These are phyloP conservation scores for Magnusiomyces sp. DNA, from an alignment of 1,139 yeast genomes.

Conservation along the genomic window DNA sequence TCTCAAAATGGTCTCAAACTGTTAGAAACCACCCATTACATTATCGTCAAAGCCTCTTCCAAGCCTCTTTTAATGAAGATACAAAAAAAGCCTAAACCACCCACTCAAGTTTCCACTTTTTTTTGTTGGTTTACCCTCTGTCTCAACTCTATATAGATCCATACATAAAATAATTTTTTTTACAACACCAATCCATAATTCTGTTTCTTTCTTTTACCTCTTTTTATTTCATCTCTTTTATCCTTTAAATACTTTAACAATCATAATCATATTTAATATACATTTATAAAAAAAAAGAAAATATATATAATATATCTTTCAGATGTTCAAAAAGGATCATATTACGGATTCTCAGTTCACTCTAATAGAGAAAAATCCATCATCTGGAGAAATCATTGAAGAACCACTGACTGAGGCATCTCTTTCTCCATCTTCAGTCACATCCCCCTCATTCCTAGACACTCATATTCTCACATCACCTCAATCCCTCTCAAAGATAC, in stretches of 20 bases:
- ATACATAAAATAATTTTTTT: background rate
- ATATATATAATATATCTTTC: background rate
- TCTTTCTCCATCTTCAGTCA: conserved; percentile 1
- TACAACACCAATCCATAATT: background rate
- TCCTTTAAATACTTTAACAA: background rate
- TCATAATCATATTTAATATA: too few species aligned
- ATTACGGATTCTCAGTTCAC: conserved; percentile 3
- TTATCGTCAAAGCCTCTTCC: too few species aligned
- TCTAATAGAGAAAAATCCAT: conserved; percentile 4
- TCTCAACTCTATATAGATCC: too few species aligned
- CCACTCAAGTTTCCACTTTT: too few species aligned
- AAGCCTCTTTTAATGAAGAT: too few species aligned
- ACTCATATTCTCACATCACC: background rate
- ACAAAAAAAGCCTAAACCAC: too few species aligned
- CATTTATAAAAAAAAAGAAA: too few species aligned
- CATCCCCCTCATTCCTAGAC: background rate
- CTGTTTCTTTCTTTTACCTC: too few species aligned
- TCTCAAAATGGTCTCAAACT: too few species aligned
- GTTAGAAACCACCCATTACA: too few species aligned
- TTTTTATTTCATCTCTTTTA: background rate
- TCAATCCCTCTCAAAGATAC: background rate
- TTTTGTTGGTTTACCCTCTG: too few species aligned
- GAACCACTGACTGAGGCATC: background rate
- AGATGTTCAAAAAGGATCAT: conserved; percentile 3
- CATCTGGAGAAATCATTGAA: conserved; percentile 2